Evolutionary conservation across 1,284 basidiomycete species (phyloP), one percentile per base, ranked within the genome.

Genomic region (Fistulinella cinereoalba): DNA sequence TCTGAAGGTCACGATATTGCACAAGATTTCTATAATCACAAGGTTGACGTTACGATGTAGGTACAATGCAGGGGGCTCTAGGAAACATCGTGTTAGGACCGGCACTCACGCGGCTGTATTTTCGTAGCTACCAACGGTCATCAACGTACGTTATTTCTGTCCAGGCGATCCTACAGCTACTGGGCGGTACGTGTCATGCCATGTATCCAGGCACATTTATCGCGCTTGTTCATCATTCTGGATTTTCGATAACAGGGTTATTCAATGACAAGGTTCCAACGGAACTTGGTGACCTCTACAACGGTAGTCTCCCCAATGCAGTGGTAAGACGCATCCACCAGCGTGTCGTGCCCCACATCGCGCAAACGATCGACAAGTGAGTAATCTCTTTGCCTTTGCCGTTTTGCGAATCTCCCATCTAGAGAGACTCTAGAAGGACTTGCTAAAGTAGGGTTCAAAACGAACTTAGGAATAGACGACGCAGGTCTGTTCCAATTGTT

Each of bases 371-470:
- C 4, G 62, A 67, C 7, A 64, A 64, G 65, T 64, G 32, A 44
- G 63, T 40, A n/a, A n/a, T 32, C 7, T 32, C 12, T 27, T 47
- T 34, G 9, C 21, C 15, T 12, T 39, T 6, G 16, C 18, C 12
- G 0, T 31, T 12, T 0, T 31, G 7, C 25, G 25, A 27, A 27
- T 7, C 25, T 13, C 25, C 6, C 1, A 3, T 42, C 18, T n/a
- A 58, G 64, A 48, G 70, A 68, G 5, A 50, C 69, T 13, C 52
- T 74, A 4, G 66, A 74, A 0, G 73, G 72, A 3, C 65, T 79
- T 6, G 57, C 66, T 19, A 67, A 63, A 46, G 72, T 61, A 13
- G 75, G 76, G 0, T 79, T 79, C 66, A 69, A 69, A 50, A 60
- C 67, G 0, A 71, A 71, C 51, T 51, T 64, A 8, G 76, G 75